Conservation (phyloP, 2,329 filamentous ascomycete genomes). For the Paecilomyces fulvus region DNA sequence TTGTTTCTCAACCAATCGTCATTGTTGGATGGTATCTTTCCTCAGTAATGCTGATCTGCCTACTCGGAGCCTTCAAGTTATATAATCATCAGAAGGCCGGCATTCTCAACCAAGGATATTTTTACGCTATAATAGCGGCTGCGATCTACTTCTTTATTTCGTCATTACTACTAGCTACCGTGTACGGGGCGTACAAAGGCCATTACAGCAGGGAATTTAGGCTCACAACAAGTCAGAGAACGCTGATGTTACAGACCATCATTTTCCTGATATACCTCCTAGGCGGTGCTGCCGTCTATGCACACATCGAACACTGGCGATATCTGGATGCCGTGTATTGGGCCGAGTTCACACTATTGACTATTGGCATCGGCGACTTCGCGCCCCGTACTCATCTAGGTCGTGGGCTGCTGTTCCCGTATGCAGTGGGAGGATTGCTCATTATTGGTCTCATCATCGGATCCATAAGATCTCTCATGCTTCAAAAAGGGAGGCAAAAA, state of each 20-base stretch:
- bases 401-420: constrained; percentile 25
- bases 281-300: constrained; percentile 30
- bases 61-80: constrained; percentile 17
- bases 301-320: constrained; percentile 26
- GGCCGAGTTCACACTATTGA: constrained; percentile 27
- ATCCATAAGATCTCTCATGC: constrained; percentile 27
- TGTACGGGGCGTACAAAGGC: constrained; percentile 45
- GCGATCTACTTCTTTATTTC: constrained; percentile 49
- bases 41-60: constrained; percentile 45
- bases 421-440: constrained; percentile 27
- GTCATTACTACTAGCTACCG: constrained; percentile 46
- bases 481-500: constrained; percentile 31
- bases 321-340: constrained; percentile 28
- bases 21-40: constrained; percentile 52
- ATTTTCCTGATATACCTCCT: constrained; percentile 33
- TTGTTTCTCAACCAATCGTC: constrained; percentile 50
- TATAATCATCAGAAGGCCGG: constrained; percentile 22
- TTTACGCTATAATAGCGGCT: constrained; percentile 52
- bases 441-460: constrained; percentile 26
- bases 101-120: constrained; percentile 49
- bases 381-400: constrained; percentile 24
- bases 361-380: constrained; percentile 27
- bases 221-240: constrained; percentile 48
- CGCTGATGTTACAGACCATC: constrained; percentile 40
- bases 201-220: constrained; percentile 50